Evolutionary conservation across 2,329 filamentous ascomycete species (phyloP).

Genomic region (Epichloe hybrida): DNA sequence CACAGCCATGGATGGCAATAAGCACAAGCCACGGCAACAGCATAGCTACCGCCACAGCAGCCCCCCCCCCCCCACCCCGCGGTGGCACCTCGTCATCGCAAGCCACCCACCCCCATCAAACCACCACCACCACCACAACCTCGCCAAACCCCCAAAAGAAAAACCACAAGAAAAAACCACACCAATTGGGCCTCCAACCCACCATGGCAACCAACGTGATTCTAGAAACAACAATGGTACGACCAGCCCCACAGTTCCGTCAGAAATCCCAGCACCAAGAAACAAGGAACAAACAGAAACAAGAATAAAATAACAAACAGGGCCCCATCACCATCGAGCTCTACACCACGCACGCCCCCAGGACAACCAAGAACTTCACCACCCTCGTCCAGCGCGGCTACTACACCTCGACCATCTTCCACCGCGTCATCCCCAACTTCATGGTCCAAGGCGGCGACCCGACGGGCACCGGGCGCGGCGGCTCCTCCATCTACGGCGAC

Average conservation of each 20-base stretch:
- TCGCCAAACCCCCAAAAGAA: neutral
- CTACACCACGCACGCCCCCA: slow-evolving; percentile 78
- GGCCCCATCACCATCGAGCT: slow-evolving; percentile 79
- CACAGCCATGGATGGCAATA: too few species aligned
- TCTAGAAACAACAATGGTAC: slow-evolving; percentile 75
- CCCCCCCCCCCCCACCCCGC: too few species aligned
- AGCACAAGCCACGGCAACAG: too few species aligned
- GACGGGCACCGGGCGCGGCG: slow-evolving; percentile 83
- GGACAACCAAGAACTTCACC: slow-evolving; percentile 77
- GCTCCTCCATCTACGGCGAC: slow-evolving; percentile 78
- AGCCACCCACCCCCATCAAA: neutral
- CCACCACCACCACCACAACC: neutral
- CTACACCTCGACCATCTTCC: slow-evolving; percentile 77
- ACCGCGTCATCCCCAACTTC: slow-evolving; percentile 90
- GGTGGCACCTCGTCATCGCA: too few species aligned
- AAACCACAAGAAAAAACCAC: too few species aligned
- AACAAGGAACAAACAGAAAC: too few species aligned
- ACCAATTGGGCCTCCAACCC: neutral
- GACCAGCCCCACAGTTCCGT: slow-evolving; percentile 11
- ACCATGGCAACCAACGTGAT: slow-evolving; percentile 64
- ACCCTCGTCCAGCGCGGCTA: slow-evolving; percentile 72
- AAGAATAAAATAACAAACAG: slow-evolving; percentile 27
- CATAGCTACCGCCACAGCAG: too few species aligned
- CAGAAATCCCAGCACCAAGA: too few species aligned
- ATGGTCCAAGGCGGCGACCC: slow-evolving; percentile 95